Percentiles rank a stretch among this genome's conserved stretches.
These are phyloP conservation scores for Verticillium isaacii DNA, from an alignment of 2,329 filamentous ascomycete species.

Conservation along the genomic window DNA sequence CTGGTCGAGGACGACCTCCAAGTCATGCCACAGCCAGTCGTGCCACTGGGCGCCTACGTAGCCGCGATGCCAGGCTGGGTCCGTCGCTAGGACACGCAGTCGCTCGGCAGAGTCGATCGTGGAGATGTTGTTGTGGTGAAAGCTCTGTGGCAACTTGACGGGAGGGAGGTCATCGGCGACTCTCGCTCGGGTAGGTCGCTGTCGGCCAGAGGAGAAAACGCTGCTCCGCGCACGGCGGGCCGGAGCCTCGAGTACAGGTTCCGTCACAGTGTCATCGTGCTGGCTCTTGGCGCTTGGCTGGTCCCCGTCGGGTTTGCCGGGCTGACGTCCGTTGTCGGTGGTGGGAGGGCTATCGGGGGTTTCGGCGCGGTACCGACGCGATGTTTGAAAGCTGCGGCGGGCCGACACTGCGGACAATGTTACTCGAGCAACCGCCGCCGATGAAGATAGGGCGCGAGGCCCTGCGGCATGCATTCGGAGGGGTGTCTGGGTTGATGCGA, in stretches of 20 bases:
- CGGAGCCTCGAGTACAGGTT: background rate
- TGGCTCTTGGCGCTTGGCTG: conserved; percentile 7
- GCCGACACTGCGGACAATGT: background rate
- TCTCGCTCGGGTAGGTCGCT: conserved; percentile 25
- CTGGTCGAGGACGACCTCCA: conserved; percentile 10
- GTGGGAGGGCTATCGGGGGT: conserved; percentile 7
- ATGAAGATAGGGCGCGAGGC: conserved; percentile 17
- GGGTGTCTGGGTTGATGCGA: background rate
- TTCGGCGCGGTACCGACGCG: conserved; percentile 8
- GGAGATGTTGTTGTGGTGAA: conserved; percentile 47
- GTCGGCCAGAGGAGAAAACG: conserved; percentile 20
- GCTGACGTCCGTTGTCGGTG: conserved; percentile 11
- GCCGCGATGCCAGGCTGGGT: conserved; percentile 9
- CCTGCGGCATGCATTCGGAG: conserved; percentile 20
- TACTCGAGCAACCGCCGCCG: conserved; percentile 10
- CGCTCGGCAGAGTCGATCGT: conserved; percentile 25
- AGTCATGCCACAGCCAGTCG: conserved; percentile 11
- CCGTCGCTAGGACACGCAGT: conserved; percentile 13
- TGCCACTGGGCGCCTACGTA: conserved; percentile 14
- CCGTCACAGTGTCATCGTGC: background rate
- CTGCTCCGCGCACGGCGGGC: conserved; percentile 7
- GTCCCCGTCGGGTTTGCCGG: conserved; percentile 10
- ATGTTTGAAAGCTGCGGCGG: conserved; percentile 11
- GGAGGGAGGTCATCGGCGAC: conserved; percentile 40
- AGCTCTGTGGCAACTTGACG: conserved; percentile 51